Percentiles rank a stretch among this genome's conserved stretches.
Evolutionary conservation across 768 basidiomycete genomes (phyloP).

Genomic region (Leccinum sublutescens): DNA sequence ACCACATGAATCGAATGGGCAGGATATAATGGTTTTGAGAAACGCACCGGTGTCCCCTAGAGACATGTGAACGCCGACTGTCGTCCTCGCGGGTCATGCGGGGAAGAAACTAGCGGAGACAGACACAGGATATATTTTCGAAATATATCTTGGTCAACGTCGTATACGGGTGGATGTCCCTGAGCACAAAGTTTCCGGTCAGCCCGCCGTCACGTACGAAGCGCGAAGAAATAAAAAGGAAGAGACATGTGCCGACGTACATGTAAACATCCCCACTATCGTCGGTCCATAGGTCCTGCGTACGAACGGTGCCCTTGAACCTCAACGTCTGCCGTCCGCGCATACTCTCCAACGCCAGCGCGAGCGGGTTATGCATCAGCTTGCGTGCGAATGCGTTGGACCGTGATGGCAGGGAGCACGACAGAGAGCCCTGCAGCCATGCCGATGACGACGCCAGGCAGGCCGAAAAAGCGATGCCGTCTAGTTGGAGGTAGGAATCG

Average conservation of each 20-base stretch:
- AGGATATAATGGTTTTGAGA: background rate
- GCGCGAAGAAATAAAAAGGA: no score
- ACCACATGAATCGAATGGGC: background rate
- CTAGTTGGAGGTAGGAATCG: constrained; percentile 54
- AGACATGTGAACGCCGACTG: constrained; percentile 62
- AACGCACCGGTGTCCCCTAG: constrained; percentile 62
- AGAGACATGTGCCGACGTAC: constrained; percentile 32
- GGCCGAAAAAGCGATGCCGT: constrained; percentile 69
- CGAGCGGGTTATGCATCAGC: constrained; percentile 70
- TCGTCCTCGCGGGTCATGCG: constrained; percentile 34
- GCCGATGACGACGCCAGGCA: constrained; percentile 36
- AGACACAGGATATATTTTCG: constrained; percentile 64
- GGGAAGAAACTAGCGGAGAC: constrained; percentile 29
- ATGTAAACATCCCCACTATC: constrained; percentile 48
- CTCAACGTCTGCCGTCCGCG: constrained; percentile 65
- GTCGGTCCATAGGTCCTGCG: constrained; percentile 61
- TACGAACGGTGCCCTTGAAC: constrained; percentile 50
- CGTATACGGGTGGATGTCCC: constrained; percentile 72
- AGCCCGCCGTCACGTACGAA: no score
- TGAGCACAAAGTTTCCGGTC: constrained; percentile 20
- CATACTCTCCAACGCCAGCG: constrained; percentile 76
- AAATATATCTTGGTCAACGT: constrained; percentile 63
- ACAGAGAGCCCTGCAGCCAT: constrained; percentile 16
- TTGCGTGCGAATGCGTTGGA: constrained; percentile 30
- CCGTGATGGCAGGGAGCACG: constrained; percentile 7